Conservation (phyloP, 345 rosid genomes). For the Psidium guajava region DNA sequence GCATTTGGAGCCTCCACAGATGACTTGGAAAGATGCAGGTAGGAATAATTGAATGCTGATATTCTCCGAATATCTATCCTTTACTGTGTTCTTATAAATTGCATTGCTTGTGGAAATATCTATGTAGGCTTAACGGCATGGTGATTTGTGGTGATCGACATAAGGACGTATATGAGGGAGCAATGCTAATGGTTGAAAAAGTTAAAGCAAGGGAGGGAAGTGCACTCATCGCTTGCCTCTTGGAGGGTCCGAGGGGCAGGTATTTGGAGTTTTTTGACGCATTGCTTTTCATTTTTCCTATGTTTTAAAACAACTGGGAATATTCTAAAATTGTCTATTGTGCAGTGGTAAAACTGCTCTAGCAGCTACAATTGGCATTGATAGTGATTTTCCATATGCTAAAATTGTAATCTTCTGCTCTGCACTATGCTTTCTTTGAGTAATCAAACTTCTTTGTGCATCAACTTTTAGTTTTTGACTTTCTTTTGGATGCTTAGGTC, state of each 20-base stretch:
- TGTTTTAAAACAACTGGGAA: too few relatives aligned
- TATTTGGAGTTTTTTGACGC: constrained; percentile 1
- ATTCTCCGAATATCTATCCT: not conserved
- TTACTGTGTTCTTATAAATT: constrained; percentile 1
- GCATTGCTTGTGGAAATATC: constrained; percentile 4
- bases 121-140: constrained; percentile 70
- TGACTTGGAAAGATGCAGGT: constrained; percentile 97
- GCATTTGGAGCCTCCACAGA: constrained; percentile 99
- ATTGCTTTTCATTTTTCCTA: not conserved
- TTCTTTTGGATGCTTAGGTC: constrained; percentile 28
- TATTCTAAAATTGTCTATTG: not conserved
- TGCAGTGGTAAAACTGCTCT: constrained; percentile 94
- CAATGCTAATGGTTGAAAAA: constrained; percentile 71
- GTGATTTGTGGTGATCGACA: constrained; percentile 74
- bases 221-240: constrained; percentile 83
- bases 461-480: not conserved
- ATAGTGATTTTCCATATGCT: constrained; percentile 88
- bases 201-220: constrained; percentile 88
- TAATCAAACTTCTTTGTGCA: not conserved
- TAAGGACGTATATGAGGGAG: constrained; percentile 63
- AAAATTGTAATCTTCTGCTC: constrained; percentile 60
- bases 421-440: not conserved
- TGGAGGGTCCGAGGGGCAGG: constrained; percentile 97
- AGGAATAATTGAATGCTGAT: not conserved
- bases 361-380: constrained; percentile 91